Evolutionary conservation across 345 rosid species (phyloP), one percentile per base, ranked within the genome.

Genomic region (Ceriops zippeliana): DNA sequence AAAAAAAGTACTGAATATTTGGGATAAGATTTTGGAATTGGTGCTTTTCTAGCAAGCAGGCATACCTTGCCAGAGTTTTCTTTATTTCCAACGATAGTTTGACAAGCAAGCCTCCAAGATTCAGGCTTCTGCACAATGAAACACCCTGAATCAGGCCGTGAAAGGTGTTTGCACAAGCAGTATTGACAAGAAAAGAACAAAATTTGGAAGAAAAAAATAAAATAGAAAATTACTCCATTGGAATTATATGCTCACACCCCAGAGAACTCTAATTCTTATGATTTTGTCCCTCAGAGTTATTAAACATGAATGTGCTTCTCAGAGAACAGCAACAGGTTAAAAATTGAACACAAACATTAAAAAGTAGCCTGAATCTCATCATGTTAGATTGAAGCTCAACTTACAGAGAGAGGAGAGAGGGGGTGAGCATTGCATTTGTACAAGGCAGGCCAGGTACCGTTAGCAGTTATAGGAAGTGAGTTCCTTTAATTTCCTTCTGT

Each of bases 31-130:
- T 7, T 19, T 3, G 16, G 58, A 49, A 20, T 10, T 8, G 35
- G 46, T 22, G 24, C 5, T 24, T 6, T 34, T 24, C 38, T 10
- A 27, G 13, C 31, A 58, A 35, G 57, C 10, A 42, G 27, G 20
- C 42, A 46, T 81, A 89, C 93, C 96, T 89, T 88, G 75, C 98
- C 98, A 15, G 89, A 82, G 75, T 89, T 89, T 69, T 88, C 85
- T 75, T 92, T 86, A 73, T 92, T 84, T 73, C 96, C 98, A 38
- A 92, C 96, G 46, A 89, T 92, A n/a, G 92, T 92, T 68, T 88
- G 93, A 77, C 98, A 92, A 16, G 96, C 88, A 54, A 92, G 90
- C 67, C 96, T 86, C 93, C 98, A 92, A 9, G 98, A 82, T 74
- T 92, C 93, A 7, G 92, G 96, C 81, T 85, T 89, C 92, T 86